phyloP scores from a whole-genome alignment of 1,139 yeast genomes.

The Geotrichum fermentans region DNA sequence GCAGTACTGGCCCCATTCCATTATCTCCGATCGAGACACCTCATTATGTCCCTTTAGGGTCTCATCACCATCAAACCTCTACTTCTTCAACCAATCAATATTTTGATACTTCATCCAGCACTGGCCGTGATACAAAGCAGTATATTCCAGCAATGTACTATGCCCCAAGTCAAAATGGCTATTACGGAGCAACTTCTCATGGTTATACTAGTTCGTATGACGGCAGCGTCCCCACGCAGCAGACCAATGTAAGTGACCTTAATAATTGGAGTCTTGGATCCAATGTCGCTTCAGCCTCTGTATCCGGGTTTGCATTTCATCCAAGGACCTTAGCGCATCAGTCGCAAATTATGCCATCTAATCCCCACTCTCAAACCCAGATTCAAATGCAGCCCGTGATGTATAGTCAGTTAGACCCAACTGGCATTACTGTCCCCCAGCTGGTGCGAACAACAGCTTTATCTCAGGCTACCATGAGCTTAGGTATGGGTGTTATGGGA shows the following conservation, averaged over 20 bases:
- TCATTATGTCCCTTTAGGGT: slow-evolving; percentile 2
- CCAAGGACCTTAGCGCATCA: slow-evolving; percentile 7
- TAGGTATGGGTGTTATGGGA: slow-evolving; percentile 25
- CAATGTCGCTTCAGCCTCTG: background rate
- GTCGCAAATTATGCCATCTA: background rate
- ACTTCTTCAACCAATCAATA: slow-evolving; percentile 1
- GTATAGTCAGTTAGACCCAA: slow-evolving; percentile 11
- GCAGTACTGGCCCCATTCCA: slow-evolving; percentile 2
- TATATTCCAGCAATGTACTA: background rate
- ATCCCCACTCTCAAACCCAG: slow-evolving; percentile 8
- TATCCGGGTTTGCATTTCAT: slow-evolving; percentile 9
- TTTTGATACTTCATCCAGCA: background rate
- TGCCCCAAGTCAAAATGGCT: background rate
- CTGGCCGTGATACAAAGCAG: background rate
- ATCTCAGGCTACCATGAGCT: slow-evolving; percentile 31
- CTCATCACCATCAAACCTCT: slow-evolving; percentile 5
- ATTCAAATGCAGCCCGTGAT: slow-evolving; percentile 16
- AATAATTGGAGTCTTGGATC: slow-evolving; percentile 3
- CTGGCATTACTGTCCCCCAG: slow-evolving; percentile 25
- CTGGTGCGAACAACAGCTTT: slow-evolving; percentile 33
- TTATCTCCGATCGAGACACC: slow-evolving; percentile 3
- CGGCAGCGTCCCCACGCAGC: background rate
- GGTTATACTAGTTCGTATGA: slow-evolving; percentile 1
- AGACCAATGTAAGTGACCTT: background rate
- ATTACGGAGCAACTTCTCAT: slow-evolving; percentile 4